A percentile compares a stretch with the other conserved stretches of the same genome.
phyloP scores from a whole-genome alignment of 2,329 filamentous ascomycete genomes.

The Apiospora phragmitis region DNA sequence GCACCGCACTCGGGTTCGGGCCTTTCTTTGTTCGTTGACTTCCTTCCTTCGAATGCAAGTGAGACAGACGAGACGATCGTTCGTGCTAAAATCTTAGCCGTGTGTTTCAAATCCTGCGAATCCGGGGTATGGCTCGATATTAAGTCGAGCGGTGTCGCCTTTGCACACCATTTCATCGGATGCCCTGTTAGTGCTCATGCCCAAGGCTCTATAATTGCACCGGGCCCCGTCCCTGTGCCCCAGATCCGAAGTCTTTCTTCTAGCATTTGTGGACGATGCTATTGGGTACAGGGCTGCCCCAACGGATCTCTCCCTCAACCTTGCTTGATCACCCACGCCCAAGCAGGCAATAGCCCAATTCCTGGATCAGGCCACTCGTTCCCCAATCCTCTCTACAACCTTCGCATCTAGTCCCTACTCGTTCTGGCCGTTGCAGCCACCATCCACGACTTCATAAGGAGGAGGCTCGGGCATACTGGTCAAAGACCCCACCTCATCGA shows the following conservation, averaged over 20 bases:
- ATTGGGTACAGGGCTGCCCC: background rate
- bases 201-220: background rate
- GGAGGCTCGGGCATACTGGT: background rate
- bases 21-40: background rate
- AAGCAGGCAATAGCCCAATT: background rate
- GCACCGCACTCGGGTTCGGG: background rate
- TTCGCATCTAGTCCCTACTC: background rate
- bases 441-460: background rate
- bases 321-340: background rate
- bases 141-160: background rate
- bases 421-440: background rate
- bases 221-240: too few relatives aligned
- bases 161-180: background rate
- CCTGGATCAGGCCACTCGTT: background rate
- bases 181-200: background rate
- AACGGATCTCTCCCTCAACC: background rate
- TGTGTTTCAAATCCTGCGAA: background rate
- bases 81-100: background rate
- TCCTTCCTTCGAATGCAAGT: background rate
- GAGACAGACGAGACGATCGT: background rate
- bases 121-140: background rate
- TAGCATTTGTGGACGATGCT: background rate
- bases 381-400: background rate
- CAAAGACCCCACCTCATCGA: background rate
- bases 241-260: background rate